Evolutionary conservation across 208 protist genomes (phyloP), one percentile per base, ranked within the genome.

Genomic region (Leishmania braziliensis): DNA sequence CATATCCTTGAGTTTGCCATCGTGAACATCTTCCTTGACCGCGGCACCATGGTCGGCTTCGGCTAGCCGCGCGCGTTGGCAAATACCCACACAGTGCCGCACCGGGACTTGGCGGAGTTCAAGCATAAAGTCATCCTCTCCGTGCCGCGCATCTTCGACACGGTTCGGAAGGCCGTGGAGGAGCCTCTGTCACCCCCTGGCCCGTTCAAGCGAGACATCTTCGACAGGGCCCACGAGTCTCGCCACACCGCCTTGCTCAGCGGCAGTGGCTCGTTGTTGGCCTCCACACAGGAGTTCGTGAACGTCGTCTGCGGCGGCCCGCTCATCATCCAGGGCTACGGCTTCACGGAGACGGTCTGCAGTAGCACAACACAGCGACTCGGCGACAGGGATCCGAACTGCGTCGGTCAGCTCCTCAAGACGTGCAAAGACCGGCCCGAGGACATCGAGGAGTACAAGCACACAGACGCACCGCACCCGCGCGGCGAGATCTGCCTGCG

Each of bases 1-100:
- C 97, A 99, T 86, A 97, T 99, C 79, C 85, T 99, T n/a, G 95
- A 98, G 86, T 89, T 98, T 54, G 85, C 80, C 26, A 92, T 95
- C 29, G 79, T 97, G 43, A 94, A 88, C 65, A 79, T 96, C 54
- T 85, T 98, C 56, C 73, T 98, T 5, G 69, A 77, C 9, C 72
- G 72, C 50, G 51, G 72, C 29, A 26, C 72, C 29, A 50, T 29
- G 33, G 72, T 97, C 72, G 88, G 89, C 63, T 98, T 97, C 80
- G 92, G 90, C 78, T 87, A 36, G 9, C 94, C 93, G 50, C 90
- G 92, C 54, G 97, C 95, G 62, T 78, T 97, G 53, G 95, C 92
- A 53, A 84, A 89, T 75, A 80, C 83, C 39, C 53, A 65, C 65
- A 23, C 93, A 96, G 82, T 97, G 90, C 83, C 83, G 81, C 51